Evolutionary conservation across 257 asterid species (phyloP), one percentile per base, ranked within the genome.

Genomic region (Solanum clarkiae): DNA sequence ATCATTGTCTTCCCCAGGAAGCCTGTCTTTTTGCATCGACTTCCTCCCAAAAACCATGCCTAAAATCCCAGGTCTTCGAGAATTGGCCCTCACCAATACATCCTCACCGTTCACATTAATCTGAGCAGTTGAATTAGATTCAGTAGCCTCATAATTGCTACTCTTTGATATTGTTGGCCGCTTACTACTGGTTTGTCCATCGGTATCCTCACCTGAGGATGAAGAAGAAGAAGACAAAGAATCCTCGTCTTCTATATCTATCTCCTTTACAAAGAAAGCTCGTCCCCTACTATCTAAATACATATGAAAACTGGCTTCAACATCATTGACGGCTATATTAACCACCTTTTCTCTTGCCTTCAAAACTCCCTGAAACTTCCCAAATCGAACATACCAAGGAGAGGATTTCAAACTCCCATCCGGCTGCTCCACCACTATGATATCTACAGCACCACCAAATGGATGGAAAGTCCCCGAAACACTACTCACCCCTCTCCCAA

Each of bases 391-490:
- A 80, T 97, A 95, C 99, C 99, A 97, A 32, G 99, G 99, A 20
- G 99, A 97, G 32, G 99, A 94, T 85, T 97, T 97, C 84, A 88
- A 95, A 86, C 92, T 95, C 53, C 99, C 98, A 81, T 97, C 99
- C 3, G 93, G 97, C 88, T 97, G 99, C 86, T 92, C 89, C 86
- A 97, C 99, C 83, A 93, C 95, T 24, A 97, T 93, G 57, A 97
- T 93, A 90, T 97, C 99, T 9, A 97, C 98, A 56, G 99, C 98
- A 62, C 99, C 99, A 70, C 99, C 99, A 88, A 97, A 97, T 6
- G 99, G 99, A 85, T 97, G 99, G 86, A 97, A 95, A 8, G 99
- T 94, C 15, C 95, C 98, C 9, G 99, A 95, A 14, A 94, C 98
- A 20, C 94, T 90, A 68, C 89, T 87, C n/a, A 92, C 98, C 26